phyloP scores from a whole-genome alignment of 495 filamentous ascomycete species.

The Emericellopsis terricola region DNA sequence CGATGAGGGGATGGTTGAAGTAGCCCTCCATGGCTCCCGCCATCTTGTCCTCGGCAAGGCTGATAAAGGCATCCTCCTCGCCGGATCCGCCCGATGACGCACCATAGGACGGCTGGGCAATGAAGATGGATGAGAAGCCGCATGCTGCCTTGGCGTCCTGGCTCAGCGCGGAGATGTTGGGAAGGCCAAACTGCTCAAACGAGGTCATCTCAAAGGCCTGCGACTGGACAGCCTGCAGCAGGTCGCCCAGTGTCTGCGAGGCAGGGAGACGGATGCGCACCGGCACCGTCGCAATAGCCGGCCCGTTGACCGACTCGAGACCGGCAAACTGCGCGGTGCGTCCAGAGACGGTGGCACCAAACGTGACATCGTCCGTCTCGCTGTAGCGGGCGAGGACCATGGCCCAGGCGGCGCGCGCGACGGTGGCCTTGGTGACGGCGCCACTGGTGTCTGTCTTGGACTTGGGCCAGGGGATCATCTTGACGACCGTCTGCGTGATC shows the following conservation, averaged over 20 bases:
- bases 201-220: slow-evolving; percentile 17
- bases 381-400: slow-evolving; percentile 18
- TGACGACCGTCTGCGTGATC: no score
- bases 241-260: slow-evolving; percentile 3
- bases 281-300: slow-evolving; percentile 41
- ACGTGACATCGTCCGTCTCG: slow-evolving; percentile 22
- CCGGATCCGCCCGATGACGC: no score
- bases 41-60: no score
- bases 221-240: slow-evolving; percentile 12
- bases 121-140: no score
- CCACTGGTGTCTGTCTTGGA: no score
- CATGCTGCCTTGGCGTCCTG: slow-evolving; percentile 13
- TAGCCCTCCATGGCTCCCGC: slow-evolving; percentile 1
- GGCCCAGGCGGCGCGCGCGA: slow-evolving; percentile 28
- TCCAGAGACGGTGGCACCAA: slow-evolving; percentile 29
- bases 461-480: no score
- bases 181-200: slow-evolving; percentile 28
- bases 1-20: slow-evolving; percentile 1
- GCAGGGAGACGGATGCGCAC: slow-evolving; percentile 15
- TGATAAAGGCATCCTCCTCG: no score
- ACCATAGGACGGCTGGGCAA: no score
- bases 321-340: slow-evolving; percentile 25
- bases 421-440: slow-evolving; percentile 18
- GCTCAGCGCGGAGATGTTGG: slow-evolving; percentile 16
- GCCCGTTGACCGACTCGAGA: slow-evolving; percentile 27